A percentile compares a stretch with the other conserved stretches of the same genome.
Evolutionary conservation across 768 basidiomycete species (phyloP).

Genomic region (Hericium alpestre): DNA sequence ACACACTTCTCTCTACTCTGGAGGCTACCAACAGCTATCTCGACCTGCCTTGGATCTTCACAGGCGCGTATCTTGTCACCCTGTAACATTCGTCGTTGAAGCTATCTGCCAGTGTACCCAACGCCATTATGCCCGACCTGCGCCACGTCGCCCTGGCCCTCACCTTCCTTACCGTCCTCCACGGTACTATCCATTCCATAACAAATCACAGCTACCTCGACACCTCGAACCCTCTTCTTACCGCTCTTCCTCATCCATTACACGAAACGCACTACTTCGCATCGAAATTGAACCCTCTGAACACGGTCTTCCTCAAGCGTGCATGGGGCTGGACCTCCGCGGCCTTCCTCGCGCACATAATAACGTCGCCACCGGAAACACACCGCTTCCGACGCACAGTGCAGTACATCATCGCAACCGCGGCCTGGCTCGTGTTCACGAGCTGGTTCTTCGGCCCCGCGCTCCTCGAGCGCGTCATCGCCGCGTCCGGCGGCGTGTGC

Average conservation of each 20-base stretch:
- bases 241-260: conserved; percentile 60
- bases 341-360: conserved; percentile 48
- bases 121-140: neutral
- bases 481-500: conserved; percentile 68
- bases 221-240: conserved; percentile 69
- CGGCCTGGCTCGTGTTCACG: conserved; percentile 66
- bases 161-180: conserved; percentile 36
- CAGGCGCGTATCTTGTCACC: too few relatives aligned
- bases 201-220: conserved; percentile 63
- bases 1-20: too few relatives aligned
- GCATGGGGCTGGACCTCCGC: conserved; percentile 86
- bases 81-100: too few relatives aligned
- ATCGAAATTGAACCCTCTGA: conserved; percentile 69
- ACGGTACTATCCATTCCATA: conserved; percentile 61
- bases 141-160: conserved; percentile 24
- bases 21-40: too few relatives aligned
- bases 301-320: conserved; percentile 79
- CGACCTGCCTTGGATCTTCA: too few relatives aligned
- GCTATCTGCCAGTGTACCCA: too few relatives aligned
- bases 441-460: conserved; percentile 85
- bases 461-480: conserved; percentile 54
- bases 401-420: conserved; percentile 50
- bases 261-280: conserved; percentile 63
- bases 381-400: neutral
- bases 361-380: conserved; percentile 37